Evolutionary conservation across 345 rosid genomes (phyloP).

Genomic region (Brassica nigra): DNA sequence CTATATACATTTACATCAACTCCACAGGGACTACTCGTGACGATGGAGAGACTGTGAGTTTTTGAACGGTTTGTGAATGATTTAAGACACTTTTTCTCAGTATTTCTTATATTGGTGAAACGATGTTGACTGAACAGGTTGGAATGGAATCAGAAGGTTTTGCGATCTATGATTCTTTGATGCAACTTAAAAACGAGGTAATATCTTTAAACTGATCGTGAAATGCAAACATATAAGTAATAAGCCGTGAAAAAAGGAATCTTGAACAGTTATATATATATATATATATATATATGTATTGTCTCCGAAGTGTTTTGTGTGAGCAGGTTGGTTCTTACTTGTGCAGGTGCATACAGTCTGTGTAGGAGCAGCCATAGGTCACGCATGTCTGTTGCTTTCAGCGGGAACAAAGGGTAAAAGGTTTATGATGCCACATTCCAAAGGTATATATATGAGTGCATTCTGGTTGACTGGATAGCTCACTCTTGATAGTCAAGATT

Average conservation of each 20-base stretch:
- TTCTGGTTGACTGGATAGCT: not conserved
- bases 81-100: not conserved
- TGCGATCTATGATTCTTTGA: conserved; percentile 83
- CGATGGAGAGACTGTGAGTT: conserved; percentile 83
- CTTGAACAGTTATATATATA: not conserved
- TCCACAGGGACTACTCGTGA: conserved; percentile 93
- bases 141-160: conserved; percentile 91
- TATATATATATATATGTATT: not conserved
- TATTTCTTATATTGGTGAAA: not conserved
- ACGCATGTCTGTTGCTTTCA: conserved; percentile 79
- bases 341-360: conserved; percentile 74
- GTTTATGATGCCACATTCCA: conserved; percentile 88
- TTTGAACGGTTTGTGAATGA: not conserved
- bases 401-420: conserved; percentile 86
- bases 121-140: conserved; percentile 51
- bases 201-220: not conserved
- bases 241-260: not conserved
- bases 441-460: conserved; percentile 49
- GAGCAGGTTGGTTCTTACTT: conserved; percentile 21
- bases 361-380: conserved; percentile 80
- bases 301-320: conserved; percentile 18
- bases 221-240: conserved; percentile 7
- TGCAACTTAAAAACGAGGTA: conserved; percentile 74
- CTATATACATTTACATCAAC: conserved; percentile 75
- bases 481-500: not conserved